Percentiles rank a stretch among this genome's conserved stretches.
Evolutionary conservation across 768 basidiomycete genomes (phyloP).

Genomic region (Rhodotorula toruloides): DNA sequence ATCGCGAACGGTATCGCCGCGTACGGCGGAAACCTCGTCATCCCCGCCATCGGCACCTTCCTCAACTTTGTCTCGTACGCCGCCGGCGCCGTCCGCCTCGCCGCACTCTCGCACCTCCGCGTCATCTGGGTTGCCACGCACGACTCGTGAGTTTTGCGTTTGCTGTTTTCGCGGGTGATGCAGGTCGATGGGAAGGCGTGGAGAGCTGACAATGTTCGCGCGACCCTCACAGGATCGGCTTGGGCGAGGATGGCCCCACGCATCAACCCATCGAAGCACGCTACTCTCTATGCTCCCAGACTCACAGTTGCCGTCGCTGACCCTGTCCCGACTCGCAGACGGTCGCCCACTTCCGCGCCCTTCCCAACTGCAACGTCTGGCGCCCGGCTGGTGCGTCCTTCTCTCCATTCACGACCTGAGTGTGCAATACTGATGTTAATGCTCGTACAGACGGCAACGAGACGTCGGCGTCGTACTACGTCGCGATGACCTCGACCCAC

Average conservation of each 20-base stretch:
- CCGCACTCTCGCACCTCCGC: conserved; percentile 77
- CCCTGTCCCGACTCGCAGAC: too few species aligned
- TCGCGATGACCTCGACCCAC: conserved; percentile 73
- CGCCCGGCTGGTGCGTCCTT: conserved; percentile 61
- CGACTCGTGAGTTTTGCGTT: too few species aligned
- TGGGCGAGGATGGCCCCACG: conserved; percentile 89
- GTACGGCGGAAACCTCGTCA: conserved; percentile 56
- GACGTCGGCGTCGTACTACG: conserved; percentile 79
- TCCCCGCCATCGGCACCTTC: conserved; percentile 49
- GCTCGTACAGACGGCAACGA: conserved; percentile 96
- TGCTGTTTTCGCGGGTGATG: too few species aligned
- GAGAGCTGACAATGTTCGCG: too few species aligned
- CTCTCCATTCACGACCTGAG: too few species aligned
- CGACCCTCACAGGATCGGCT: too few species aligned
- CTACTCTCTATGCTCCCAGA: too few species aligned
- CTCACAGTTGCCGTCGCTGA: too few species aligned
- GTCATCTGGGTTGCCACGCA: conserved; percentile 94
- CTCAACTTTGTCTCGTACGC: conserved; percentile 1
- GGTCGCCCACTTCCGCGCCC: conserved; percentile 76
- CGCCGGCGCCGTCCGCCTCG: conserved; percentile 53
- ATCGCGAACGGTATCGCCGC: conserved; percentile 77
- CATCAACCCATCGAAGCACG: conserved; percentile 93
- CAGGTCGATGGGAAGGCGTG: too few species aligned
- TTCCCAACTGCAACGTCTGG: conserved; percentile 77
- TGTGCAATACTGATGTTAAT: too few species aligned